Evolutionary conservation across 2,329 filamentous ascomycete species (phyloP), one percentile per base, ranked within the genome.

Genomic region (Stachybotrys chartarum): DNA sequence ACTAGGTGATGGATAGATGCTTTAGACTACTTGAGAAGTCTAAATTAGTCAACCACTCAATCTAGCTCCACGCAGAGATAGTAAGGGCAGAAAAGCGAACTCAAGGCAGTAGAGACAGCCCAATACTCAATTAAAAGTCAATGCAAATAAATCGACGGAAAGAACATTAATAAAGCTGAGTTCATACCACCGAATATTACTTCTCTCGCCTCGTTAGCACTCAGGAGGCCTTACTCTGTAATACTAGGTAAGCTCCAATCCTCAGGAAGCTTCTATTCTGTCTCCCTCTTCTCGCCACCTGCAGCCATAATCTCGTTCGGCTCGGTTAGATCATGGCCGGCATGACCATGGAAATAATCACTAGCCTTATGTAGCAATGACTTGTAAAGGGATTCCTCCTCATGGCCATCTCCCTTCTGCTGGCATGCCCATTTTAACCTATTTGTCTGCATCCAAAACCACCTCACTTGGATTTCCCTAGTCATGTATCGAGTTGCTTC

Each of bases 341-440:
- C 7, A 39, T 49, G 30, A n/a, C 54, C 50, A 46, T 30, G n/a
- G 7, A 56, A 6, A n/a, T 24, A 49, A 11, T 50, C 47, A 11
- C 30, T 30, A 12, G 54, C 50, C 10, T 50, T 56, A 5, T 18
- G 5, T 16, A 56, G 32, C 16, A 57, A n/a, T 44, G 55, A 57
- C 18, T 11, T 42, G 55, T 57, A 57, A 30, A 57, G 54, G 16
- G 52, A 54, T 18, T 57, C 55, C 6, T 57, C 55, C 55, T 54
- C 54, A 12, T 57, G 52, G 32, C 51, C 55, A 1, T 57, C 55
- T 30, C 49, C 45, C 8, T 44, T 44, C 12, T 39, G 18, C 16
- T 54, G 48, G 30, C 49, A 32, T 12, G 49, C 55, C 52, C 52
- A 57, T 44, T 57, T 57, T 31, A 57, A 32, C 35, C 55, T 54